Percentiles rank a stretch among this genome's conserved stretches.
These are phyloP conservation scores for Candida pseudofarinosa DNA, from an alignment of 805 yeast genomes.

Conservation along the genomic window DNA sequence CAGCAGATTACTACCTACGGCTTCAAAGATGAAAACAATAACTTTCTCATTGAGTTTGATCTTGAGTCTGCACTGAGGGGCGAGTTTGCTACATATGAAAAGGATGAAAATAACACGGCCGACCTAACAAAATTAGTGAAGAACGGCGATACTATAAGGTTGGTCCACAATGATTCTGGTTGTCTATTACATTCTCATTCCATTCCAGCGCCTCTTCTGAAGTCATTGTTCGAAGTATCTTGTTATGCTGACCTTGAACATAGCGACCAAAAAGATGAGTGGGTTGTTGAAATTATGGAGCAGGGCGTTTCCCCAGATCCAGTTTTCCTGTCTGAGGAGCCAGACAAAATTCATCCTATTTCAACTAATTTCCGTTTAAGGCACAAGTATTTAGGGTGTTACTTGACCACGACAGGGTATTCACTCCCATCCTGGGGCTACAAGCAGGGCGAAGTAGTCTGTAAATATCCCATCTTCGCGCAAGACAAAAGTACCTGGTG, in stretches of 20 bases:
- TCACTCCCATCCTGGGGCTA: slow-evolving; percentile 80
- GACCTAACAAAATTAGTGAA: slow-evolving; percentile 26
- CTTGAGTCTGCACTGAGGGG: slow-evolving; percentile 37
- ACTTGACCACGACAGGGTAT: slow-evolving; percentile 69
- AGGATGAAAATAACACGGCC: slow-evolving; percentile 13
- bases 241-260: slow-evolving; percentile 72
- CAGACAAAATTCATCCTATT: slow-evolving; percentile 60
- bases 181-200: slow-evolving; percentile 81
- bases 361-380: slow-evolving; percentile 69
- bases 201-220: slow-evolving; percentile 69
- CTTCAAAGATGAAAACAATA: slow-evolving; percentile 81
- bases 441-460: slow-evolving; percentile 76
- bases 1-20: slow-evolving; percentile 94
- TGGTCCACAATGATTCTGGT: slow-evolving; percentile 67
- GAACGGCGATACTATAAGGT: slow-evolving; percentile 65
- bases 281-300: slow-evolving; percentile 80
- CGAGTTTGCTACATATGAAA: slow-evolving; percentile 28
- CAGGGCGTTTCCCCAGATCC: slow-evolving; percentile 44
- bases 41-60: slow-evolving; percentile 67
- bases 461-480: slow-evolving; percentile 48
- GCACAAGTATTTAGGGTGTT: slow-evolving; percentile 64
- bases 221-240: slow-evolving; percentile 72
- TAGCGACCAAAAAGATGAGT: slow-evolving; percentile 83
- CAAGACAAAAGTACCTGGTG: slow-evolving; percentile 71
- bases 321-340: slow-evolving; percentile 45